Percentiles rank a stretch among this genome's conserved stretches.
These are phyloP conservation scores for Scedosporium dehoogii DNA, from an alignment of 2,329 filamentous ascomycete species.

Conservation along the genomic window DNA sequence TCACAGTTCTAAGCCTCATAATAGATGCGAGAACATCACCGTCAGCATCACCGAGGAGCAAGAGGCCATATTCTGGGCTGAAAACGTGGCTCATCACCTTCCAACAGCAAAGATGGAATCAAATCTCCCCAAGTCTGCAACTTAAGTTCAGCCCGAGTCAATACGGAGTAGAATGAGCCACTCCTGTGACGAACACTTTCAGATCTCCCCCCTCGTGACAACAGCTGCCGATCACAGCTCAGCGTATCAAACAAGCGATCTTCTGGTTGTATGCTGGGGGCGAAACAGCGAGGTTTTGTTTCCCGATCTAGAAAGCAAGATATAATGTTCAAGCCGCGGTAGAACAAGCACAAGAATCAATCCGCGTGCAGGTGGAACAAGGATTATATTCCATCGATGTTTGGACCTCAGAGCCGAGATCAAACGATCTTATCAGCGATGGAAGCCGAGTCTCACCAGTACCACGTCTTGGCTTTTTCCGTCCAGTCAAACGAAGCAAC, in stretches of 20 bases:
- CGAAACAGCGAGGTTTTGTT: neutral
- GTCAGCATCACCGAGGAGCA: too few species aligned
- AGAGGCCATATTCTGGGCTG: too few species aligned
- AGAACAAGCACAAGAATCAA: too few species aligned
- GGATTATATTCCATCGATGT: neutral
- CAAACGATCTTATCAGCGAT: neutral
- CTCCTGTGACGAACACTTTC: neutral
- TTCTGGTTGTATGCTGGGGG: neutral
- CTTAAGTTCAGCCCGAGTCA: neutral
- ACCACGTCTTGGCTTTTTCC: neutral
- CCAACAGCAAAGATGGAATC: too few species aligned
- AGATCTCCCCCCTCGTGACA: neutral
- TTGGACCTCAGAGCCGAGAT: neutral
- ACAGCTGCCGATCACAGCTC: neutral
- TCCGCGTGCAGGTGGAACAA: neutral
- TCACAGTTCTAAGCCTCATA: too few species aligned
- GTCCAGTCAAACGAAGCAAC: neutral
- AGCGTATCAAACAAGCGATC: neutral
- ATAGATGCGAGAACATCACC: too few species aligned
- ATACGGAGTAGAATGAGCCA: neutral
- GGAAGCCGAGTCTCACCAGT: too few species aligned
- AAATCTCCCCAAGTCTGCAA: too few species aligned
- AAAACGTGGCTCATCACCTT: too few species aligned
- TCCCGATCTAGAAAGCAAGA: neutral
- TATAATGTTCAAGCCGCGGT: too few species aligned